phyloP scores from a whole-genome alignment of 2,329 filamentous ascomycete genomes.

The Moelleriella libera region DNA sequence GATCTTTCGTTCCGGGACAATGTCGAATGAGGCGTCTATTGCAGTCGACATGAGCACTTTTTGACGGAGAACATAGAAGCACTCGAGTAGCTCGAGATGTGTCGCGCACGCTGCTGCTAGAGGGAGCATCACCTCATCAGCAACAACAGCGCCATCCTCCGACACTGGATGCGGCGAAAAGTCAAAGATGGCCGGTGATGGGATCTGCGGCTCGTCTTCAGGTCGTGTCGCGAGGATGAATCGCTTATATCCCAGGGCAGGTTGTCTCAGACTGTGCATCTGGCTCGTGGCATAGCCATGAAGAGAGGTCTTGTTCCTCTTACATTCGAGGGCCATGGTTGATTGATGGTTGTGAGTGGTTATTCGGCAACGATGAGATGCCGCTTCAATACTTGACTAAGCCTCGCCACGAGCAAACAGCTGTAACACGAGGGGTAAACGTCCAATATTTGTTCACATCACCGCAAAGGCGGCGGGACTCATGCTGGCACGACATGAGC shows the following conservation, averaged over 20 bases:
- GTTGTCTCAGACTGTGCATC: not conserved
- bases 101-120: constrained; percentile 26
- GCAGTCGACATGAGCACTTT: constrained; percentile 8
- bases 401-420: too few relatives aligned
- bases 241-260: not conserved
- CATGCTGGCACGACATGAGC: not conserved
- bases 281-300: not conserved
- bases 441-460: not conserved
- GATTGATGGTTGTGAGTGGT: too few relatives aligned
- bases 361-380: too few relatives aligned
- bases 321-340: not conserved
- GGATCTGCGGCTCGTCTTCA: constrained; percentile 1
- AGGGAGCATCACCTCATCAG: constrained; percentile 5
- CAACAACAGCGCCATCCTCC: not conserved
- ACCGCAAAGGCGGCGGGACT: not conserved
- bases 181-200: constrained; percentile 2
- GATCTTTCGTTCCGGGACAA: constrained; percentile 4
- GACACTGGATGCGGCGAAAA: not conserved
- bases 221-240: not conserved
- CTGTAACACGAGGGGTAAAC: too few relatives aligned
- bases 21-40: constrained; percentile 8
- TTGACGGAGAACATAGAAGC: constrained; percentile 36
- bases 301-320: not conserved
- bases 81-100: constrained; percentile 47
- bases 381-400: too few relatives aligned